These are phyloP conservation scores for Coemansia sp. DNA, from an alignment of 192 early-diverging fungal species.

Conservation along the genomic window DNA sequence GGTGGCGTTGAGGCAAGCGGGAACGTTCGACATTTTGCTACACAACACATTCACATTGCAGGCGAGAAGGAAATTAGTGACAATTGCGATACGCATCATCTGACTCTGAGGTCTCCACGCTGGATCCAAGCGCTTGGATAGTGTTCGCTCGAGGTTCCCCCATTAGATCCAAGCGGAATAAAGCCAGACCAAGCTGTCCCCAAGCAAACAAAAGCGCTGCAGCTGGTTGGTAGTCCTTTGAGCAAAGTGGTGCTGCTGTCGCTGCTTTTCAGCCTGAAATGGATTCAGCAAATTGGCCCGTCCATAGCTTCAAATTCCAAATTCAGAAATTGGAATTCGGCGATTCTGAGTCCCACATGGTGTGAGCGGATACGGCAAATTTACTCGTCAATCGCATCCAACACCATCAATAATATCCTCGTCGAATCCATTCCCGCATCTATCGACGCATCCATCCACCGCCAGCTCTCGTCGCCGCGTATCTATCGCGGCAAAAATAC, in stretches of 20 bases:
- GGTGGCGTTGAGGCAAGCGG: constrained; percentile 66
- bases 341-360: background rate
- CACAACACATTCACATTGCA: constrained; percentile 3
- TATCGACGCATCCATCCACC: constrained; percentile 14
- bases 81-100: background rate
- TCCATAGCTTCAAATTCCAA: background rate
- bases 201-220: background rate
- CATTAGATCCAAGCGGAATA: background rate
- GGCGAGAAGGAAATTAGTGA: background rate
- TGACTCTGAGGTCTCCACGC: background rate
- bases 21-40: constrained; percentile 56
- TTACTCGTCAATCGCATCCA: background rate
- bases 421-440: constrained; percentile 14
- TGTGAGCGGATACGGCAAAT: background rate
- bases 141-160: background rate
- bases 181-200: background rate
- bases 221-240: background rate
- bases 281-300: background rate
- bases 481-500: background rate
- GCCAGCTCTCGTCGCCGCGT: background rate
- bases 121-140: background rate
- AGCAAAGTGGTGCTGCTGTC: background rate
- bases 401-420: background rate
- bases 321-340: background rate
- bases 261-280: background rate